Evolutionary conservation across 2,329 filamentous ascomycete genomes (phyloP).

Genomic region (Sarocladiaceae sp.): DNA sequence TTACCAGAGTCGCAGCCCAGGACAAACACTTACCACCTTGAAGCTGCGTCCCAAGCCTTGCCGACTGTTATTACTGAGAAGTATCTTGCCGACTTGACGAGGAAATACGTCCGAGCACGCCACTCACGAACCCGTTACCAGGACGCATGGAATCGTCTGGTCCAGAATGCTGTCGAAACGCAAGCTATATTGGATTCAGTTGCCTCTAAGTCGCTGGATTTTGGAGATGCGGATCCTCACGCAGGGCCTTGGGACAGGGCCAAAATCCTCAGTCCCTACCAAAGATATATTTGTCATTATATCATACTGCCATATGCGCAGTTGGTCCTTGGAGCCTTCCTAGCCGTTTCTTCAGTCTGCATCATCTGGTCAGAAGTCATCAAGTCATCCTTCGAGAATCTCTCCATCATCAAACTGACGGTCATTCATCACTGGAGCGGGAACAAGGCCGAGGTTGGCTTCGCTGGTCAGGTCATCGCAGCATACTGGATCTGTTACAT

Average conservation of each 20-base stretch:
- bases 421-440: conserved; percentile 73
- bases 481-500: conserved; percentile 93
- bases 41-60: conserved; percentile 34
- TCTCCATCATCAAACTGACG: conserved; percentile 65
- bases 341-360: conserved; percentile 71
- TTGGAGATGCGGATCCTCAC: conserved; percentile 55
- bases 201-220: conserved; percentile 75
- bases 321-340: conserved; percentile 59
- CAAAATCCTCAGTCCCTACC: conserved; percentile 71
- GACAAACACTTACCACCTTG: conserved; percentile 24
- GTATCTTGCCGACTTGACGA: conserved; percentile 85
- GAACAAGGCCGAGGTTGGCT: conserved; percentile 71
- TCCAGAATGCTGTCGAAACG: conserved; percentile 68
- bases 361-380: conserved; percentile 94
- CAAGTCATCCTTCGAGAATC: conserved; percentile 71
- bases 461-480: conserved; percentile 80
- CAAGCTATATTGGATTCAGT: conserved; percentile 83
- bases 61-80: conserved; percentile 88
- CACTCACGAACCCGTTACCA: conserved; percentile 80
- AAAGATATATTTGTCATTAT: conserved; percentile 74
- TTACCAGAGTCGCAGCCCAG: conserved; percentile 58
- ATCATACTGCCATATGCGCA: conserved; percentile 67
- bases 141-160: conserved; percentile 78
- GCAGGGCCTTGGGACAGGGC: conserved; percentile 49
- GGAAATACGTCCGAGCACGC: conserved; percentile 74